phyloP scores from a whole-genome alignment of 1,284 basidiomycete species.

The Peniophora sp. region DNA sequence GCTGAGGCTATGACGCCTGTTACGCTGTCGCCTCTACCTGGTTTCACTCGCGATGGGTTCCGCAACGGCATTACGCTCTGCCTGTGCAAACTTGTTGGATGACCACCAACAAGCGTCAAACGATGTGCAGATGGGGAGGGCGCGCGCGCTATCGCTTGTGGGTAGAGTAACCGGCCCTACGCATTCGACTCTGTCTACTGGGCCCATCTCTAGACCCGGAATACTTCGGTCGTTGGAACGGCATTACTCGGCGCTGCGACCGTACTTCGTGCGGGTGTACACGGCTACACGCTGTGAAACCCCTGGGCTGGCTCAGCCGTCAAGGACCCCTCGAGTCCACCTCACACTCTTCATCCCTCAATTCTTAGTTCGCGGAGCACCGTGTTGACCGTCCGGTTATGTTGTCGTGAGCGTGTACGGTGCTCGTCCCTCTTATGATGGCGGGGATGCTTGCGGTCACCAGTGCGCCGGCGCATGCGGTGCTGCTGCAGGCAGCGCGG shows the following conservation, averaged over 20 bases:
- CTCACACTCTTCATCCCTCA: slow-evolving; percentile 59
- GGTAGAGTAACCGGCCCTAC: slow-evolving; percentile 74
- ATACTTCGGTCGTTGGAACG: slow-evolving; percentile 79
- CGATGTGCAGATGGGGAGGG: slow-evolving; percentile 95
- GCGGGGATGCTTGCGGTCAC: slow-evolving; percentile 84
- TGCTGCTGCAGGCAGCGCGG: slow-evolving; percentile 68
- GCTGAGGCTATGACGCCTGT: slow-evolving; percentile 88
- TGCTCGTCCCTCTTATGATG: slow-evolving; percentile 82
- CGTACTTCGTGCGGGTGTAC: slow-evolving; percentile 82
- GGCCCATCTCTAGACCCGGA: slow-evolving; percentile 66
- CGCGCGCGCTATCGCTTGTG: slow-evolving; percentile 85
- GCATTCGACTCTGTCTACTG: slow-evolving; percentile 80
- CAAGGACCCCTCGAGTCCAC: slow-evolving; percentile 88
- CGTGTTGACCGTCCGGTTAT: slow-evolving; percentile 76
- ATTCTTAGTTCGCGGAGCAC: slow-evolving; percentile 26
- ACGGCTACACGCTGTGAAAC: slow-evolving; percentile 87
- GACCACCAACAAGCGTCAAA: slow-evolving; percentile 93
- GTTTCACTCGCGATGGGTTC: slow-evolving; percentile 81
- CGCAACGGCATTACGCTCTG: slow-evolving; percentile 88
- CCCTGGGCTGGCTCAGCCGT: slow-evolving; percentile 96
- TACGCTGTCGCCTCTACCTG: slow-evolving; percentile 85
- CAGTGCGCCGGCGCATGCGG: slow-evolving; percentile 67
- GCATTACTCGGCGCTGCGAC: slow-evolving; percentile 82
- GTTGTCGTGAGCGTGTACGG: slow-evolving; percentile 73
- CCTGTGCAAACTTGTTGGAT: slow-evolving; percentile 92